Base-by-base conservation (phyloP, 176 grass and related monocot genomes). In the Triticum urartu region DNA sequence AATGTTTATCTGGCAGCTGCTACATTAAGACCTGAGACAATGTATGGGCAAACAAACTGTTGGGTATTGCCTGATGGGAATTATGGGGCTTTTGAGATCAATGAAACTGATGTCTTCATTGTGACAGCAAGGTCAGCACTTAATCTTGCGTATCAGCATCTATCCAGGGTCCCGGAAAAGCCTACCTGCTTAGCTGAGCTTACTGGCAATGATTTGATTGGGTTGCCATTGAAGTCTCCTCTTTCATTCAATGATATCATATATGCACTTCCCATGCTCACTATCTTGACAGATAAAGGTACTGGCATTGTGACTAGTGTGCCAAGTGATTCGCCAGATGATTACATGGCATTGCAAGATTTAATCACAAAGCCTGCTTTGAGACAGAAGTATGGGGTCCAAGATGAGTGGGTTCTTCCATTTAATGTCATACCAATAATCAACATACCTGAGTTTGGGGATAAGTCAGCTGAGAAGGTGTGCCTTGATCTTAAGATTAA, bases 31-130 rank as follows among this genome's bases (percentile, higher is more conserved):
- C 92, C 92, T 85, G 91, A 97, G 80, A 97, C 89, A 0, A 92
- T 97, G 94, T 97, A 97, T 72, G 91, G 94, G 32, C 91, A 93
- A 47, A 94, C 94, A 70, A 94, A 97, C 72, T 93, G 89, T 64
- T 97, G 94, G 92, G 94, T 97, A 6, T 75, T 92, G 78, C 94
- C 91, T 68, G 92, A 97, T 64, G 92, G 91, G 20, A 86, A 76
- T 3, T 93, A 97, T 71, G 91, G 91, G 2, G 91, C 94, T 39
- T 97, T 90, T 87, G 94, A 97, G 88, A 91, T 94, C 68, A 97
- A 94, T 69, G 92, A 94, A 11, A 92, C 89, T 38, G 92, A 97
- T 77, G 90, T 97, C 64, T 94, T 94, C 74, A 89, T 97, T 77
- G 36, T 92, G 32, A 97, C 94, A 30, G 75, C 91, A 77, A 89